These are phyloP conservation scores for Cordyceps cateniannulata DNA, from an alignment of 2,329 filamentous ascomycete species.

Conservation along the genomic window DNA sequence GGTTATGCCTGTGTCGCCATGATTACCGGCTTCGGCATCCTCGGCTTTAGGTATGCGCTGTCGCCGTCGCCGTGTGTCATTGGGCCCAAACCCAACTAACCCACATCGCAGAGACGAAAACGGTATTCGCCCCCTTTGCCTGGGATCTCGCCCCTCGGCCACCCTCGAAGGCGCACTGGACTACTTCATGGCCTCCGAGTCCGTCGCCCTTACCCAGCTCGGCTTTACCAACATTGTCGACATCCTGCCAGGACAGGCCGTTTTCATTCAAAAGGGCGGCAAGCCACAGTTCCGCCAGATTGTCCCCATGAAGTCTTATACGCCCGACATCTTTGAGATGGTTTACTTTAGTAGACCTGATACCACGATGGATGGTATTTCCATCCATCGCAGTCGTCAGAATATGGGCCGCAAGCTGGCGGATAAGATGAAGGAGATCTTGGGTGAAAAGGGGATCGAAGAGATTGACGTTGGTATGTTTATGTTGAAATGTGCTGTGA, in stretches of 20 bases:
- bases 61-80: no score
- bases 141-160: slow-evolving; percentile 66
- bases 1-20: slow-evolving; percentile 77
- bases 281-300: slow-evolving; percentile 72
- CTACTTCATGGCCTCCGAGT: slow-evolving; percentile 90
- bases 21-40: slow-evolving; percentile 73
- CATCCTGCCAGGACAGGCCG: slow-evolving; percentile 76
- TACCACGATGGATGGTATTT: slow-evolving; percentile 79
- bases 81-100: slow-evolving; percentile 43
- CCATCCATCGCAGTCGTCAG: slow-evolving; percentile 74
- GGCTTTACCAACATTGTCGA: slow-evolving; percentile 72
- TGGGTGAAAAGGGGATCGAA: slow-evolving; percentile 62
- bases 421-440: slow-evolving; percentile 58
- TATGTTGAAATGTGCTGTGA: no score
- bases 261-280: slow-evolving; percentile 75
- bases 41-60: slow-evolving; percentile 56
- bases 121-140: slow-evolving; percentile 74
- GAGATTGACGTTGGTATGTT: slow-evolving; percentile 62
- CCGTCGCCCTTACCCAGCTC: slow-evolving; percentile 73
- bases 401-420: slow-evolving; percentile 83
- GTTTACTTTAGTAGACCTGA: slow-evolving; percentile 85
- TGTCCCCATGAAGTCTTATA: slow-evolving; percentile 59
- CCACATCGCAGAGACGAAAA: slow-evolving; percentile 36
- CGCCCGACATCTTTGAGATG: slow-evolving; percentile 74
- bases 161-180: slow-evolving; percentile 60